These are phyloP conservation scores for Lachnellula hyalina DNA, from an alignment of 2,329 filamentous ascomycete genomes.

Conservation along the genomic window DNA sequence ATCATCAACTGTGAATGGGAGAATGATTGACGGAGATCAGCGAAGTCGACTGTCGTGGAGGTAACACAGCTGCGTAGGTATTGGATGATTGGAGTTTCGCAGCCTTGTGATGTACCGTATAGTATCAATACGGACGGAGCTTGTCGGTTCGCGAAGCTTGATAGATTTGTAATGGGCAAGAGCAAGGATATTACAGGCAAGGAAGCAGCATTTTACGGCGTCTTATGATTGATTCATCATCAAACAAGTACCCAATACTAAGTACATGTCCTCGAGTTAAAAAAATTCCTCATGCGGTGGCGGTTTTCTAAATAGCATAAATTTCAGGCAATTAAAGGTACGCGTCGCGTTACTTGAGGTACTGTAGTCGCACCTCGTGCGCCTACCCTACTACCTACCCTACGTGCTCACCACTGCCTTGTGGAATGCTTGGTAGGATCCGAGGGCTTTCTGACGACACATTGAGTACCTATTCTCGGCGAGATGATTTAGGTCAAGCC, in stretches of 20 bases:
- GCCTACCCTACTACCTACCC: not conserved
- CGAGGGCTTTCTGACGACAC: no score
- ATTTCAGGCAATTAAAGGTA: not conserved
- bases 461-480: no score
- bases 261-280: no score
- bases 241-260: not conserved
- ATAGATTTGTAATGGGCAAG: not conserved
- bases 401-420: not conserved
- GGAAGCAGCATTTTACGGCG: not conserved
- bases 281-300: not conserved
- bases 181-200: not conserved
- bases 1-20: not conserved
- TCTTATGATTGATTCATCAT: not conserved
- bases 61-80: constrained; percentile 3
- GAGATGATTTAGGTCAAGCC: no score
- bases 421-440: no score
- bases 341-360: not conserved
- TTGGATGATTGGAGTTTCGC: not conserved
- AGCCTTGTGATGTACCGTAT: constrained; percentile 4
- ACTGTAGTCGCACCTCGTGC: not conserved
- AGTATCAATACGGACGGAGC: not conserved
- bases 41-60: not conserved
- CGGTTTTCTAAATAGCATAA: not conserved
- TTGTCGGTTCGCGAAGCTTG: not conserved
- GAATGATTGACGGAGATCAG: not conserved